These are phyloP conservation scores for Phytopythium sindhum DNA, from an alignment of 352 stramenopile genomes.

Conservation along the genomic window DNA sequence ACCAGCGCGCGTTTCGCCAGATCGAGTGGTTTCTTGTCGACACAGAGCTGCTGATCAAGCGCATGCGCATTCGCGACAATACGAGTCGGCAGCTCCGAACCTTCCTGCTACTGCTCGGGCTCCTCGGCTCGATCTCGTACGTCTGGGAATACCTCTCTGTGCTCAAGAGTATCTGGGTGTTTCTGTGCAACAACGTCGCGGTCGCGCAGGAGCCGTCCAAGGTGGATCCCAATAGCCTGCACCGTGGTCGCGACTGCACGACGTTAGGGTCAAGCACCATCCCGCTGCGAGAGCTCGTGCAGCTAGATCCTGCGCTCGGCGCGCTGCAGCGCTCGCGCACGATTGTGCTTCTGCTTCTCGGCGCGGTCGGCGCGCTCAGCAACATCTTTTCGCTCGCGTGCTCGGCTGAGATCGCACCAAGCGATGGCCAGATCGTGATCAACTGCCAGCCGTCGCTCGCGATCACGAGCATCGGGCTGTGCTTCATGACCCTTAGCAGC, in stretches of 20 bases:
- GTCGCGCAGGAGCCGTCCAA: too few relatives aligned
- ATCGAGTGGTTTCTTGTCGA: constrained; percentile 34
- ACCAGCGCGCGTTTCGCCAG: constrained; percentile 26
- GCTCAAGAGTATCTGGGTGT: too few relatives aligned
- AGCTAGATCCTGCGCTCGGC: constrained; percentile 21
- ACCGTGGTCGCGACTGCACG: too few relatives aligned
- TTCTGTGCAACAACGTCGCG: too few relatives aligned
- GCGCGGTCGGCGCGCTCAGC: constrained; percentile 29
- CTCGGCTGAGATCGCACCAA: constrained; percentile 10
- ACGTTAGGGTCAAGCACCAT: too few relatives aligned
- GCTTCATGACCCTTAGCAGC: too few relatives aligned
- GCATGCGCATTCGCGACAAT: constrained; percentile 36
- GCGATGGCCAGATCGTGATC: too few relatives aligned
- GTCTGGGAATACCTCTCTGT: constrained; percentile 25
- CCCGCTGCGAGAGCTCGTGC: too few relatives aligned
- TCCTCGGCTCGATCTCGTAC: constrained; percentile 31
- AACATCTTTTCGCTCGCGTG: constrained; percentile 38
- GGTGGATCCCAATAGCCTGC: too few relatives aligned
- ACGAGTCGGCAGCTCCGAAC: constrained; percentile 36
- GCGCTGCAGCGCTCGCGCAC: constrained; percentile 26
- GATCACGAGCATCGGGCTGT: too few relatives aligned
- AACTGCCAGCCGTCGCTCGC: too few relatives aligned
- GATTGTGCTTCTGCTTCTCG: constrained; percentile 33
- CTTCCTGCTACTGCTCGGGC: constrained; percentile 30
- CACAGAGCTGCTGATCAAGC: constrained; percentile 16